Base-by-base conservation (phyloP, 768 basidiomycete species). In the Collybiopsis luxurians region DNA sequence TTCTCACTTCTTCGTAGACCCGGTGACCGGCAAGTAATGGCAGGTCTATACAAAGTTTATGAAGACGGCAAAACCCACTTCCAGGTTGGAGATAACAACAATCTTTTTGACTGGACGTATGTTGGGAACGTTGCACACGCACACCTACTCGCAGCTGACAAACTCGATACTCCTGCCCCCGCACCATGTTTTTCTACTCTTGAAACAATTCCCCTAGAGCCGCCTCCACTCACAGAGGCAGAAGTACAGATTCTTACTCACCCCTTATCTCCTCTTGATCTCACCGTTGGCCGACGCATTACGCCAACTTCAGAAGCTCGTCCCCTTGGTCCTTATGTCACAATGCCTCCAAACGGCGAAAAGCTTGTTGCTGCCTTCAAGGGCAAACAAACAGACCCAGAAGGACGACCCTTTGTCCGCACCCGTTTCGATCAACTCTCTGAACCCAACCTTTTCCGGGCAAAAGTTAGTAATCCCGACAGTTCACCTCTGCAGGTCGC, bases 81-180 rank as follows among this genome's bases (percentile, higher is more conserved):
- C 78, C 95, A 98, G 71, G 86, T 99, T 61, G 97, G 97, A 36
- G 79, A 89, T 73, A 97, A 98, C 73, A 85, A 81, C 60, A 98
- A 98, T 69, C 73, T 98, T 3, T 94, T 92, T 65, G 97, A 98
- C 71, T 95, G 90, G 84, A 97, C 95, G 4, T 98, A 98, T 67
- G 93, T 98, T 63, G 93, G 86, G 53, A 99, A 99, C 69, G 87
- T 96, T 59, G 96, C 95, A 1, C 83, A 89, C 64, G 95, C 95
- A 3, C 97, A 99, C 69, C 75, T 99, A 13, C 83, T 98, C 51
- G 97, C 97, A 11, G 89, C 91, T 21, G 95, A 98, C 77, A 90
- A 86, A 66, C 84, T 99, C 42, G 78, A 76, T 48, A 73, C 78
- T 12, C 75, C 80, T 0, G 74, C 81, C 23, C 76, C 81, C 0